Evolutionary conservation across 2,329 filamentous ascomycete species (phyloP), one percentile per base, ranked within the genome.

Genomic region (Apiospora malaysiana): DNA sequence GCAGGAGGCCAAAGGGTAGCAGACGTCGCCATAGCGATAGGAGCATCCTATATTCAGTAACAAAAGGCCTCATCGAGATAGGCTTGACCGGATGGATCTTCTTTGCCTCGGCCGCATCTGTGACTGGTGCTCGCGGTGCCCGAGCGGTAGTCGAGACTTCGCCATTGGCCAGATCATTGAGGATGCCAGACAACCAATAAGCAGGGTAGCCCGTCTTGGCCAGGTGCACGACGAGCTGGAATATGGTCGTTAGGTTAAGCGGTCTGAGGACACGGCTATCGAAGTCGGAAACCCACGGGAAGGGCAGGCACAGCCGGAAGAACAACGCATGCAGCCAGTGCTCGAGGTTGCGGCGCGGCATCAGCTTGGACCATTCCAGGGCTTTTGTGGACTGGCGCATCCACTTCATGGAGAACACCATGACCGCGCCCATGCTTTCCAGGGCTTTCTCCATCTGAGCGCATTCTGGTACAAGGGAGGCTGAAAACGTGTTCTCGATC

Each of bases 251-350:
- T 9, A 76, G 46, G 65, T 78, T 78, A 18, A 78, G 72, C 7
- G 76, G 78, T 23, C 75, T 72, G 70, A 77, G 46, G 0, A 79
- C 73, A 1, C 32, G 56, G 27, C 56, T 63, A 1, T n/a, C 56
- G 32, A 74, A 75, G 2, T 68, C 45, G 23, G 56, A 47, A 21
- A 67, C 63, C 70, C 76, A 75, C 2, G 56, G 66, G 56, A 73
- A 73, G 1, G 76, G 77, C 2, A 80, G 42, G 25, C 75, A 76
- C 25, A 78, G 72, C 69, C 79, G 79, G 56, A 78, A 71, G 18
- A 77, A 73, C 43, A 76, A 71, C 4, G 51, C 70, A 47, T 77
- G 72, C 2, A 78, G 65, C 74, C 74, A 79, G 25, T 73, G 74
- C 47, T 78, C 76, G 12, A 78, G 70, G 1, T 65, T 72, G 2